Conservation (phyloP, 2,329 filamentous ascomycete genomes). For the Fusarium sp. region DNA sequence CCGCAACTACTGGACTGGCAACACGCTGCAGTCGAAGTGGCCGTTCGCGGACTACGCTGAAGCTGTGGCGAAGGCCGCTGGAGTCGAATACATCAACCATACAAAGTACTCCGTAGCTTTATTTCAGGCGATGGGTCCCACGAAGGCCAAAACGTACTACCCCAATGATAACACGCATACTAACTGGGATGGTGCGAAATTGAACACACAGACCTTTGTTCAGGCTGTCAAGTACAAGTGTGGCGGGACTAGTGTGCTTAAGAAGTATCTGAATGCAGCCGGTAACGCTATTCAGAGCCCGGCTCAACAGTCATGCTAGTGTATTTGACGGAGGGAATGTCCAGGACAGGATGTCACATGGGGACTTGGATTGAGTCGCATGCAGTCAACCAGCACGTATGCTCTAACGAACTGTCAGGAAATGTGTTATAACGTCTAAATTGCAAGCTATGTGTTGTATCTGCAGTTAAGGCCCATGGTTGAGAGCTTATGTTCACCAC, state of each 20-base stretch:
- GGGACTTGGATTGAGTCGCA: not conserved
- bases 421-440: too few relatives aligned
- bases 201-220: not conserved
- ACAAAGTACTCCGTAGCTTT: not conserved
- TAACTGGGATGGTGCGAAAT: not conserved
- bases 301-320: not conserved
- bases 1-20: not conserved
- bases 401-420: not conserved
- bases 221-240: not conserved
- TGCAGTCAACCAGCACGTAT: fast-evolving
- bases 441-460: not conserved
- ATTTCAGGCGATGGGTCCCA: not conserved
- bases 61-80: not conserved
- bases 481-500: not conserved
- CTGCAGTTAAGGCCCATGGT: not conserved
- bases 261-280: not conserved
- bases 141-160: fast-evolving
- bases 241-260: not conserved
- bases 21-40: not conserved
- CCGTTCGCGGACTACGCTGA: not conserved
- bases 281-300: not conserved
- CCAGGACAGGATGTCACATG: not conserved
- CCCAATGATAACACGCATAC: not conserved
- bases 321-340: fast-evolving
- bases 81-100: not conserved